Base-by-base conservation (phyloP, 2,329 filamentous ascomycete species). In the Aspergillus texensis region DNA sequence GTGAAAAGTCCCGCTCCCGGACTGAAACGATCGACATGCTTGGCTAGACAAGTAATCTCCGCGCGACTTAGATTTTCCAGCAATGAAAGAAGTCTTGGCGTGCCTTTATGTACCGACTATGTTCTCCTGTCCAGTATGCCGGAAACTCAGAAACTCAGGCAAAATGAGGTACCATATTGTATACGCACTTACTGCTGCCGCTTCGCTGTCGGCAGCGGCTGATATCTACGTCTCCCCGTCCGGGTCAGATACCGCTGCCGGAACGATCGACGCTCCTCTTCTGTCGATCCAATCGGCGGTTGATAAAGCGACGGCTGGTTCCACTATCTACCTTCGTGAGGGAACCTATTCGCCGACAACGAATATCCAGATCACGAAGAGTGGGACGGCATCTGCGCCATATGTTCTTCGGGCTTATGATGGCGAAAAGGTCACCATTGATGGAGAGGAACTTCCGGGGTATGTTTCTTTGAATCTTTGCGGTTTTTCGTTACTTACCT, bases 311-410 rank as follows among this genome's bases (percentile, higher is more conserved):
- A 65, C 62, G 1, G 34, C 59, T 1, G 67, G 67, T 3, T 53
- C 61, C 2, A 68, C 65, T 1, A 65, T 68, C 46, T 68, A 68
- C 43, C 57, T 68, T 12, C 62, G 65, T 1, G 56, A 56, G 16
- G 65, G 65, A 3, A 68, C 65, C 9, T 68, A 67, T 45, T 52
- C 57, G 11, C 66, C 66, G 0, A 63, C 66, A 5, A 57, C 58
- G 1, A 68, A 68, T 28, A 67, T 68, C 11, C 65, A 68, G 34
- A 67, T 68, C 19, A 64, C 58, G 2, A 68, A 68, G 43, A 67
- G 62, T 36, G 66, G 66, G 0, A 64, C 62, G 1, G 10, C 66
- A 1, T 57, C 54, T 5, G 36, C 53, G 6, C 62, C 66, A 3
- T 67, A 65, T 24, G n/a, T 61, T 19, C 57, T 68, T 8, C 58